Percentiles rank a stretch among this genome's conserved stretches.
Evolutionary conservation across 208 protist species (phyloP).

Genomic region (Wallacemonas collosoma): DNA sequence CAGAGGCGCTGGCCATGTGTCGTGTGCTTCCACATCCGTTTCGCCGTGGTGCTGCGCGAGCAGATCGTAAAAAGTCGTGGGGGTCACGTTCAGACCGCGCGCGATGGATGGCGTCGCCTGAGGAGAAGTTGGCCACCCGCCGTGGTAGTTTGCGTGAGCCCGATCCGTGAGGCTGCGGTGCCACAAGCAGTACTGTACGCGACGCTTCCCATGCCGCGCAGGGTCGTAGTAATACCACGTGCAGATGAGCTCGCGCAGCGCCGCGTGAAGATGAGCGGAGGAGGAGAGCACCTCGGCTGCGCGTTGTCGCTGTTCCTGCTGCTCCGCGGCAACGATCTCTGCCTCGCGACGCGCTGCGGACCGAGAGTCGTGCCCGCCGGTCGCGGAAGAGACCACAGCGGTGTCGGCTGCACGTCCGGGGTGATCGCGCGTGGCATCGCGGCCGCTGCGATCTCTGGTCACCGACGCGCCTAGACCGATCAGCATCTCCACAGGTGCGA

Average conservation of each 20-base stretch:
- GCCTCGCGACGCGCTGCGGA: background rate
- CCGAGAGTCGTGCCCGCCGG: background rate
- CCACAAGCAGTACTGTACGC: conserved; percentile 16
- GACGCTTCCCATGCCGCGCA: background rate
- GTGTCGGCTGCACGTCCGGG: background rate
- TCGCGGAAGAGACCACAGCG: background rate
- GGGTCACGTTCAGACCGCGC: too few species aligned
- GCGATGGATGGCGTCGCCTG: too few species aligned
- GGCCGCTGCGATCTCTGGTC: background rate
- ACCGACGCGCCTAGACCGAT: conserved; percentile 3
- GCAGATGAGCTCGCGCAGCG: conserved; percentile 1
- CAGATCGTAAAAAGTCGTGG: too few species aligned
- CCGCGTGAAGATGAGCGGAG: conserved; percentile 1
- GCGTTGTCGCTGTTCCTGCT: background rate
- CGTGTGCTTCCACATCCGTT: too few species aligned
- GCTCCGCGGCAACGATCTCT: background rate
- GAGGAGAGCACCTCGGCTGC: background rate
- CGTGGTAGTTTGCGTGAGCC: conserved; percentile 7
- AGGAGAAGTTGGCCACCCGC: background rate
- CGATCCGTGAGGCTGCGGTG: conserved; percentile 2
- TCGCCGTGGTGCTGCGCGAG: too few species aligned
- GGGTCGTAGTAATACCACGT: conserved; percentile 6
- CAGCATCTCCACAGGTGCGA: conserved; percentile 16
- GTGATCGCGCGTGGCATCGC: background rate
- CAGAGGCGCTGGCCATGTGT: too few species aligned